Conservation (phyloP, 768 basidiomycete genomes). For the Mrakia blollopis region DNA sequence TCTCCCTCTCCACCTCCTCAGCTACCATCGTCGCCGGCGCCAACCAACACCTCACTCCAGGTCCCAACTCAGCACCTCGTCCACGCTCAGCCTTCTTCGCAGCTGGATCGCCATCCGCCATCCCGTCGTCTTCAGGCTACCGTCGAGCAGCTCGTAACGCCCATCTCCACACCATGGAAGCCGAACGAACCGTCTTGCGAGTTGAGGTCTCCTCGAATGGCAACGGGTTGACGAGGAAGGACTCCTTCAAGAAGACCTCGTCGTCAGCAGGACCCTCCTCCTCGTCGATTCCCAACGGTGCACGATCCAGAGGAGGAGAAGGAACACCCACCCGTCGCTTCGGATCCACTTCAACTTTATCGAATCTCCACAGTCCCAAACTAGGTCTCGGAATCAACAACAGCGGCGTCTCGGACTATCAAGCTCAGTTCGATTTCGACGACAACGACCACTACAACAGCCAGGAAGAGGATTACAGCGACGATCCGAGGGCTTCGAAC, state of each 20-base stretch:
- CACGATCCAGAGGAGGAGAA: not conserved
- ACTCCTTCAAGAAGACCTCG: not conserved
- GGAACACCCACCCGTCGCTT: not conserved
- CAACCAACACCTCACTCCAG: not conserved
- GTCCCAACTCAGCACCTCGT: not conserved
- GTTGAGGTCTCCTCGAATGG: not conserved
- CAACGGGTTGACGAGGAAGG: not conserved
- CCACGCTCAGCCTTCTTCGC: not conserved
- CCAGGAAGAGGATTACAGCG: not conserved
- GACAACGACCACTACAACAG: not conserved
- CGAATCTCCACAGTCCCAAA: not conserved
- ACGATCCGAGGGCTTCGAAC: not conserved
- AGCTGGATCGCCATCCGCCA: not conserved
- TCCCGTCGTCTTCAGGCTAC: not conserved
- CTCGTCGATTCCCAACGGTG: not conserved
- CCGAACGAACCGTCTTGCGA: not conserved
- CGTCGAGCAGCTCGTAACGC: constrained; percentile 10
- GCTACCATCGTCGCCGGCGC: not conserved
- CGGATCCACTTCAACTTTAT: not conserved
- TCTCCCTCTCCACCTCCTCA: not conserved
- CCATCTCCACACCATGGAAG: constrained; percentile 20
- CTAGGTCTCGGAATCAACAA: not conserved
- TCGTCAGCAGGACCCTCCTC: not conserved
- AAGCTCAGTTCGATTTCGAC: not conserved
- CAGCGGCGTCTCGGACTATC: not conserved